Percentiles rank a stretch among this genome's conserved stretches.
Evolutionary conservation across 2,329 filamentous ascomycete genomes (phyloP).

Genomic region (Thermothelomyces thermophilus): DNA sequence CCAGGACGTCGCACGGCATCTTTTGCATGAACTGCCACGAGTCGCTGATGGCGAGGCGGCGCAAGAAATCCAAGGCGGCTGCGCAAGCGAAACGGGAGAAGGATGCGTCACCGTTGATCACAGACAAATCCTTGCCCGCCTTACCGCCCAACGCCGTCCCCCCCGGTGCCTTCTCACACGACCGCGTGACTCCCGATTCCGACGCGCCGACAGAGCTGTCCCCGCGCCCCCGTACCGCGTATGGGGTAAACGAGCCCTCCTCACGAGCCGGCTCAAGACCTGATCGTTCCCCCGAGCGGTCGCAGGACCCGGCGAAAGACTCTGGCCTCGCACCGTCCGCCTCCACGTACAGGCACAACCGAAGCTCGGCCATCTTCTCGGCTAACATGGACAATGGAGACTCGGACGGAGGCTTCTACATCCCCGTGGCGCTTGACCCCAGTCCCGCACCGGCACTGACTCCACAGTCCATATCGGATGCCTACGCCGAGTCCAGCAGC

Average conservation of each 20-base stretch:
- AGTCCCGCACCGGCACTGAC: slow-evolving; percentile 53
- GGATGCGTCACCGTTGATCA: slow-evolving; percentile 59
- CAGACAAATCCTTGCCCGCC: slow-evolving; percentile 89
- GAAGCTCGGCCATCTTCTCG: slow-evolving; percentile 60
- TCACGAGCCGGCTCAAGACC: slow-evolving; percentile 49
- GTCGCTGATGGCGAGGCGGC: slow-evolving; percentile 83
- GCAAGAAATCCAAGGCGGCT: slow-evolving; percentile 74
- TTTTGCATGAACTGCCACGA: slow-evolving; percentile 99
- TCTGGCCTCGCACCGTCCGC: slow-evolving; percentile 65
- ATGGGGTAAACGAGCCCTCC: slow-evolving; percentile 47
- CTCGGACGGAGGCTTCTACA: slow-evolving; percentile 66
- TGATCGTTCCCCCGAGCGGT: slow-evolving; percentile 49
- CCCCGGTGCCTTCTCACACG: slow-evolving; percentile 54
- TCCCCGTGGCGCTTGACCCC: slow-evolving; percentile 68
- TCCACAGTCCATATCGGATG: slow-evolving; percentile 47
- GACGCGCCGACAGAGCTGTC: slow-evolving; percentile 65
- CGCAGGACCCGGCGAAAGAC: slow-evolving; percentile 38
- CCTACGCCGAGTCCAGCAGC: slow-evolving; percentile 36
- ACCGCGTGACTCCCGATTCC: slow-evolving; percentile 54
- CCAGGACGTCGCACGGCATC: slow-evolving; percentile 93
- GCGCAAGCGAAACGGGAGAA: slow-evolving; percentile 58
- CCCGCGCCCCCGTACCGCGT: slow-evolving; percentile 50
- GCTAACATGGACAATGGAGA: slow-evolving; percentile 40
- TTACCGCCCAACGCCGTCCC: slow-evolving; percentile 70
- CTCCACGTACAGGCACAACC: slow-evolving; percentile 70